Conservation (phyloP, 2,329 filamentous ascomycete genomes). For the Colletotrichum scovillei region DNA sequence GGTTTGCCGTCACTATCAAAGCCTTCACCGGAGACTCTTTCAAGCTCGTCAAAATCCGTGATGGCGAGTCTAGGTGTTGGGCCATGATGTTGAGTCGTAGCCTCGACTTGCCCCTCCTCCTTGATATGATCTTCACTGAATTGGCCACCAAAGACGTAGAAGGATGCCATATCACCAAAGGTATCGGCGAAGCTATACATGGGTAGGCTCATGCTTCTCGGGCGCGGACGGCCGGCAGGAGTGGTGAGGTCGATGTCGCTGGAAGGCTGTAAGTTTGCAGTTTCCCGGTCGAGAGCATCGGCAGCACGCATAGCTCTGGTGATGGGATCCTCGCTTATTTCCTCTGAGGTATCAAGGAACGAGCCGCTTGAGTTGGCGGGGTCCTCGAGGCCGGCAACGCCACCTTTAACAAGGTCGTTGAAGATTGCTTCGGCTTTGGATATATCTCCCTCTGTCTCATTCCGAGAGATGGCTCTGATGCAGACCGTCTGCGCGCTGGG, state of each 20-base stretch:
- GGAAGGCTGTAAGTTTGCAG: conserved; percentile 62
- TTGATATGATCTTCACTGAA: neutral
- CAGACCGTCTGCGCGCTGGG: conserved; percentile 65
- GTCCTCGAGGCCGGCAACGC: conserved; percentile 52
- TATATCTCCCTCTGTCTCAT: conserved; percentile 61
- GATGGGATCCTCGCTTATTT: conserved; percentile 57
- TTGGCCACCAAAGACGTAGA: conserved; percentile 58
- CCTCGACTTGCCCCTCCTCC: neutral
- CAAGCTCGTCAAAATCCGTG: conserved; percentile 66
- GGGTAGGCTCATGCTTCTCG: conserved; percentile 62
- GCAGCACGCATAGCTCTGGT: conserved; percentile 68
- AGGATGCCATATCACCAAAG: conserved; percentile 56
- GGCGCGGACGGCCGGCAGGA: conserved; percentile 49
- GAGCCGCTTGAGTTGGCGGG: conserved; percentile 16
- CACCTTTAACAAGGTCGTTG: conserved; percentile 61
- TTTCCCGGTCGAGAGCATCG: conserved; percentile 67
- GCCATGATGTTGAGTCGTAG: neutral
- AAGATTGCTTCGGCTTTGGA: conserved; percentile 63
- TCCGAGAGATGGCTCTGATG: conserved; percentile 63
- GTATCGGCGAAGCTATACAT: conserved; percentile 57
- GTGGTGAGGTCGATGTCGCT: conserved; percentile 60
- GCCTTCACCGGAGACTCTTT: conserved; percentile 91
- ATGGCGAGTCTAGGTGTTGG: conserved; percentile 43
- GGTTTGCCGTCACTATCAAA: conserved; percentile 42
- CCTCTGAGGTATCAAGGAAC: conserved; percentile 13